Conservation (phyloP, 805 yeast species). For the Candida yuanshanica region DNA sequence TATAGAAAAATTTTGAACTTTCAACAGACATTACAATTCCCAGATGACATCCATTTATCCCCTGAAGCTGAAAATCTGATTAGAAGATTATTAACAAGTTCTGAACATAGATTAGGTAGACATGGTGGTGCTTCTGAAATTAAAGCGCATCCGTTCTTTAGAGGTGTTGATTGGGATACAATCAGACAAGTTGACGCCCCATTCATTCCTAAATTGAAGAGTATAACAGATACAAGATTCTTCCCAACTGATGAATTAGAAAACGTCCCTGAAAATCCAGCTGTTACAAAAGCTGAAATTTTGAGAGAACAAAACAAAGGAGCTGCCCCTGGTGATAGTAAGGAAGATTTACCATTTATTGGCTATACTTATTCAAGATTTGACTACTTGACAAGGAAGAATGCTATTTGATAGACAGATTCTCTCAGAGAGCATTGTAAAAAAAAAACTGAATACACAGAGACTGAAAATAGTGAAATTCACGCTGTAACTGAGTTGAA, state of each 20-base stretch:
- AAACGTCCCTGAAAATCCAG: slow-evolving; percentile 89
- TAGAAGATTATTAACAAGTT: slow-evolving; percentile 84
- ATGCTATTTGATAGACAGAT: slow-evolving; percentile 30
- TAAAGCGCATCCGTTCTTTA: slow-evolving; percentile 72
- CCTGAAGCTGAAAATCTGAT: slow-evolving; percentile 91
- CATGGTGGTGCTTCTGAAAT: slow-evolving; percentile 60
- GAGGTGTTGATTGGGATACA: slow-evolving; percentile 76
- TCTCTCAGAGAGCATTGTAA: not conserved
- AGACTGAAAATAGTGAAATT: too few relatives aligned
- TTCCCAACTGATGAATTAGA: slow-evolving; percentile 98
- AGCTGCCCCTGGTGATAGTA: slow-evolving; percentile 40
- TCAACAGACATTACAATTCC: slow-evolving; percentile 74
- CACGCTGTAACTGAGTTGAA: too few relatives aligned
- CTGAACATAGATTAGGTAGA: slow-evolving; percentile 67
- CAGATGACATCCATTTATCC: slow-evolving; percentile 84
- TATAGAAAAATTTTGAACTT: slow-evolving; percentile 89
- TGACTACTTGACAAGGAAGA: slow-evolving; percentile 81
- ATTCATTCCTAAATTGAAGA: slow-evolving; percentile 86
- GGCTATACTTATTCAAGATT: slow-evolving; percentile 96
- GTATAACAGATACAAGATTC: slow-evolving; percentile 93
- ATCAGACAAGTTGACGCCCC: slow-evolving; percentile 80
- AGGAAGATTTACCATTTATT: slow-evolving; percentile 92
- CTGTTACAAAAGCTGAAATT: slow-evolving; percentile 58
- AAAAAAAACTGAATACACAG: too few relatives aligned
- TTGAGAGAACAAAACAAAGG: slow-evolving; percentile 44